Percentiles rank a stretch among this genome's conserved stretches.
Evolutionary conservation across 805 yeast species (phyloP).

Genomic region (Blastobotrys peoriensis): DNA sequence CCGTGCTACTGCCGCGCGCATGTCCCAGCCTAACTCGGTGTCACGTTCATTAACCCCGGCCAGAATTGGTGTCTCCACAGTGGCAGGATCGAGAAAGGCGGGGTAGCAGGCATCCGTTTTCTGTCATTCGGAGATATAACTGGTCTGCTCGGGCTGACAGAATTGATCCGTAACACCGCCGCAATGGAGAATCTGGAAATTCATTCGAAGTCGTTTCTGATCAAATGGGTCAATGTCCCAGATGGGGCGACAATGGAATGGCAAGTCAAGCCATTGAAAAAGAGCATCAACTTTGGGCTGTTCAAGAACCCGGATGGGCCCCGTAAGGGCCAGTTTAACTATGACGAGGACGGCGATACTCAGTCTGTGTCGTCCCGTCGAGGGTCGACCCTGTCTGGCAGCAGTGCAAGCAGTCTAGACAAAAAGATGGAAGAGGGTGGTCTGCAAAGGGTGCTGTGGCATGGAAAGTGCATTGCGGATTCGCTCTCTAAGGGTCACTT

Average conservation of each 20-base stretch:
- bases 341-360: slow-evolving; percentile 1
- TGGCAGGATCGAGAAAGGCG: too few relatives aligned
- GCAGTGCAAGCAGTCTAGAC: slow-evolving; percentile 12
- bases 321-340: not conserved
- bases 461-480: slow-evolving; percentile 54
- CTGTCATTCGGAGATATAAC: too few relatives aligned
- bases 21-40: too few relatives aligned
- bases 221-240: slow-evolving; percentile 84
- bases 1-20: too few relatives aligned
- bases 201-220: slow-evolving; percentile 80
- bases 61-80: too few relatives aligned
- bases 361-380: slow-evolving; percentile 1
- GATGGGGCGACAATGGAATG: slow-evolving; percentile 62
- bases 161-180: too few relatives aligned
- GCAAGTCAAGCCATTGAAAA: slow-evolving; percentile 74
- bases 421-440: slow-evolving; percentile 54
- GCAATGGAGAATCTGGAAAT: slow-evolving; percentile 94
- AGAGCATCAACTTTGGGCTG: slow-evolving; percentile 42
- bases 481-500: slow-evolving; percentile 58
- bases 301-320: slow-evolving; percentile 17
- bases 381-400: slow-evolving; percentile 10
- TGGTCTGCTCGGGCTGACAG: too few relatives aligned
- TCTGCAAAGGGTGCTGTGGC: slow-evolving; percentile 45
- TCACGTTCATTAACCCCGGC: too few relatives aligned
- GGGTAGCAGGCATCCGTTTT: too few relatives aligned